Base-by-base conservation (phyloP, 2,329 filamentous ascomycete genomes). In the Acarospora socialis region DNA sequence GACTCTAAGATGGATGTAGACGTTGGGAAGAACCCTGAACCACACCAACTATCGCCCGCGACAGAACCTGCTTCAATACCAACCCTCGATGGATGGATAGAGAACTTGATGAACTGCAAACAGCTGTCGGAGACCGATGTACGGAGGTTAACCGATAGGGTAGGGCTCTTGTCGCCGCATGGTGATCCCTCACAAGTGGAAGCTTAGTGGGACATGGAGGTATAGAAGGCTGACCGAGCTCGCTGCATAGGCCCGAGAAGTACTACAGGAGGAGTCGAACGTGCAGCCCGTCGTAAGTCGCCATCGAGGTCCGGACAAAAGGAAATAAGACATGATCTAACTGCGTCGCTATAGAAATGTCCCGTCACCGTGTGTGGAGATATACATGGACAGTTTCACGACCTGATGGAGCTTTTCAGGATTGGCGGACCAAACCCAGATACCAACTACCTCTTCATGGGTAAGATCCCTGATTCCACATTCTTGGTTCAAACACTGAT, bases 391-490 rank as follows among this genome's bases (percentile, higher is more conserved):
- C 90, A 98, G 61, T 95, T 95, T 58, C 87, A 95, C 60, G 90
- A 98, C 54, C 63, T 98, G 58, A 95, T 98, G 84, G 90, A 98
- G 64, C 74, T 98, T 33, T 98, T 98, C 72, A 92, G 92, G 65
- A 95, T 98, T 57, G 90, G 90, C 47, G 90, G 90, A 33, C 84
- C 86, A 39, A 94, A 93, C 55, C 90, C 90, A 45, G 90, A 98
- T 60, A 95, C 90, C 53, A 95, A 95, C 66, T 95, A 95, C 61
- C 77, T 95, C 45, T 95, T 95, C 66, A 95, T 98, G 84, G 86
- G 83, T 90, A 63, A 53, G 74, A 50, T 28, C 19, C 30, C 18
- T 33, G 15, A 10, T 19, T 28, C 19, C 30, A 32, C 22, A 37
- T 36, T 36, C 44, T 46, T 30, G 32, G 32, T 21, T 41, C 35